Conservation (phyloP, 2,329 filamentous ascomycete genomes). For the Fusarium circinatum region DNA sequence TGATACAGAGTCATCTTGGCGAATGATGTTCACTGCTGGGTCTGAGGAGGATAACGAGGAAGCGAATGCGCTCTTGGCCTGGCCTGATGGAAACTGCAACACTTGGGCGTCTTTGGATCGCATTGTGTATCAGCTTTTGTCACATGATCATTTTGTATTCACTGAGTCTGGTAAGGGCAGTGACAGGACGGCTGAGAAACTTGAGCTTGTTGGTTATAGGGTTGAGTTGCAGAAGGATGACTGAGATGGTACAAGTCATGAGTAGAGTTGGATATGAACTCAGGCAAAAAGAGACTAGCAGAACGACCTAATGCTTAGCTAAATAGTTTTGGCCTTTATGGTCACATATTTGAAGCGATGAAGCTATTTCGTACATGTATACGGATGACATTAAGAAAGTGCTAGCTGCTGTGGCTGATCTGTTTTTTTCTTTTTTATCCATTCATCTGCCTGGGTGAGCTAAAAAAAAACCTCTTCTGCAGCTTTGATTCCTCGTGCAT, state of each 20-base stretch:
- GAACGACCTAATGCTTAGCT: rapidly evolving
- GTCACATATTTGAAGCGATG: too few species aligned
- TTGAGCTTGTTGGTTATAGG: conserved; percentile 19
- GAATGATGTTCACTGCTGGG: neutral
- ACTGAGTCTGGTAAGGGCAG: neutral
- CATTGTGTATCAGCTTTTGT: conserved; percentile 1
- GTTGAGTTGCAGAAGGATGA: neutral
- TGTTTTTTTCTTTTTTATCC: rapidly evolving
- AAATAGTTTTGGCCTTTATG: neutral
- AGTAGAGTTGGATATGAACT: rapidly evolving
- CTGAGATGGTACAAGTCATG: neutral
- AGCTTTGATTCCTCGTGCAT: neutral
- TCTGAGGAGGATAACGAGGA: neutral
- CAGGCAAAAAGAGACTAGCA: neutral
- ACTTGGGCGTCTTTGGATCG: conserved; percentile 7
- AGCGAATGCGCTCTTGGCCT: neutral
- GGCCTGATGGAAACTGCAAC: conserved; percentile 12
- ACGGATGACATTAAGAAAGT: neutral
- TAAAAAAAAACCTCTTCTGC: rapidly evolving
- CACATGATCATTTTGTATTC: conserved; percentile 16
- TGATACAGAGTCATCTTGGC: neutral
- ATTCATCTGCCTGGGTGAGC: rapidly evolving
- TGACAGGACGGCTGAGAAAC: neutral
- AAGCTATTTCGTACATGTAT: neutral
- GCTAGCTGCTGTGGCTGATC: too few species aligned